phyloP scores from a whole-genome alignment of 179 eudicot genomes.

The Pouteria campechiana region DNA sequence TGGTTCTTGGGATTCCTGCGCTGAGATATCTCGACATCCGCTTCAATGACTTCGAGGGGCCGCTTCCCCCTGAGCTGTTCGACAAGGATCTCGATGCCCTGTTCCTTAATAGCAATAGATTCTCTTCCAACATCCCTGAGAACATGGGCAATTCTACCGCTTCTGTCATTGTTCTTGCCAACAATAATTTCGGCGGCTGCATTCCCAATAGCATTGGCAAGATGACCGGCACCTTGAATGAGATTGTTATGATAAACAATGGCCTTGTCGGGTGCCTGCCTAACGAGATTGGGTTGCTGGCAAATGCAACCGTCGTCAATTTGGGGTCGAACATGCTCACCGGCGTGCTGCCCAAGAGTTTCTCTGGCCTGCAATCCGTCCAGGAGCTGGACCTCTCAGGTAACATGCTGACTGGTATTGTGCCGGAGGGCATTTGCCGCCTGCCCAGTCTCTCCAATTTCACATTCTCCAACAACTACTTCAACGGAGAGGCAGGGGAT shows the following conservation, averaged over 20 bases:
- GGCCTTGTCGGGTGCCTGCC: conserved; percentile 30
- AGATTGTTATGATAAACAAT: conserved; percentile 22
- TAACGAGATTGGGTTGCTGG: conserved; percentile 17
- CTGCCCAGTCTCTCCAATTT: conserved; percentile 10
- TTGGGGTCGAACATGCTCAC: conserved; percentile 9
- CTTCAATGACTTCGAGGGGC: conserved; percentile 33
- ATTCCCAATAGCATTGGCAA: conserved; percentile 32
- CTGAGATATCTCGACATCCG: conserved; percentile 38
- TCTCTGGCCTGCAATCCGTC: conserved; percentile 10
- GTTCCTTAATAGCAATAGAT: conserved; percentile 29
- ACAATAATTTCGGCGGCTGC: conserved; percentile 29
- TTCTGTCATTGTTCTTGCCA: conserved; percentile 20
- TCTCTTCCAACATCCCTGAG: conserved; percentile 21
- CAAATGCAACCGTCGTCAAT: conserved; percentile 14
- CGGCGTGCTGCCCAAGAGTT: conserved; percentile 19
- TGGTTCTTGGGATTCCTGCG: conserved; percentile 10
- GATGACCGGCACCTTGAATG: conserved; percentile 24
- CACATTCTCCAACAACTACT: conserved; percentile 15
- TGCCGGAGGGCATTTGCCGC: conserved; percentile 14
- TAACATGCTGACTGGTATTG: conserved; percentile 20
- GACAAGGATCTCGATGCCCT: conserved; percentile 31
- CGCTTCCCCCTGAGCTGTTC: conserved; percentile 20
- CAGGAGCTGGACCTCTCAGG: conserved; percentile 9
- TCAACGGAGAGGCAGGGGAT: conserved; percentile 12
- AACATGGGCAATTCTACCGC: conserved; percentile 31